phyloP scores from a whole-genome alignment of 352 stramenopile genomes.

The Globisporangium barbulae region DNA sequence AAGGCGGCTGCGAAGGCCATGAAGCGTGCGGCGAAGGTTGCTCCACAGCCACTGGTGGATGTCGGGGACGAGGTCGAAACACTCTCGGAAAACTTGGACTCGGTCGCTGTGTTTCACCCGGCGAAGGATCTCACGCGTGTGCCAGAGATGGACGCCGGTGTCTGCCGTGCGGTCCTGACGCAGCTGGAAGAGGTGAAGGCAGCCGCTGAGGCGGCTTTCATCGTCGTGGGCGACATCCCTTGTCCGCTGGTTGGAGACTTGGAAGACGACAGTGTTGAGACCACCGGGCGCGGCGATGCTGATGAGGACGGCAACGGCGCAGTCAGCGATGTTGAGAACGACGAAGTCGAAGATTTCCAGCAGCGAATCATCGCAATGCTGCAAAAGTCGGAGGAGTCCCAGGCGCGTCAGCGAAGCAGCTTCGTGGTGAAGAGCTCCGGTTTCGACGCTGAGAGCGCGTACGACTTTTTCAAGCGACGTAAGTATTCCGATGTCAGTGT shows the following conservation, averaged over 20 bases:
- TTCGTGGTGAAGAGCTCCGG: constrained; percentile 42
- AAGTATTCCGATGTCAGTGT: constrained; percentile 20
- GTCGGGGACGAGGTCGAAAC: constrained; percentile 19
- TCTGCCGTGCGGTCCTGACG: constrained; percentile 47
- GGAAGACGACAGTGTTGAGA: constrained; percentile 7
- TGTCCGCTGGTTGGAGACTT: constrained; percentile 38
- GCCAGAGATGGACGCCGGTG: constrained; percentile 41
- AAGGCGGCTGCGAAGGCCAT: constrained; percentile 19
- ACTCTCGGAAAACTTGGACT: constrained; percentile 14
- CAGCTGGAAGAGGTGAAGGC: constrained; percentile 48
- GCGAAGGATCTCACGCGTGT: constrained; percentile 27
- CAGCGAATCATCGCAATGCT: constrained; percentile 53
- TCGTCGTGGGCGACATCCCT: constrained; percentile 57
- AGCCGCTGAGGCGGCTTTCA: constrained; percentile 21
- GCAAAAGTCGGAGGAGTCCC: constrained; percentile 42
- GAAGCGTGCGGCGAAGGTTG: constrained; percentile 13
- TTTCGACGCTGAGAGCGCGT: constrained; percentile 54
- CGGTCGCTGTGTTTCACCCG: constrained; percentile 40
- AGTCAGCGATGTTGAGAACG: not conserved
- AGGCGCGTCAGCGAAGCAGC: constrained; percentile 39
- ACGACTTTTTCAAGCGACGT: constrained; percentile 74
- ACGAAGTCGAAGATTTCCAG: constrained; percentile 41
- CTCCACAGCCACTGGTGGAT: constrained; percentile 21
- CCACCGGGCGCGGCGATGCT: not conserved
- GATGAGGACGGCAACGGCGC: not conserved